Evolutionary conservation across 2,329 filamentous ascomycete species (phyloP).

Genomic region (Rhinocladiella similis): DNA sequence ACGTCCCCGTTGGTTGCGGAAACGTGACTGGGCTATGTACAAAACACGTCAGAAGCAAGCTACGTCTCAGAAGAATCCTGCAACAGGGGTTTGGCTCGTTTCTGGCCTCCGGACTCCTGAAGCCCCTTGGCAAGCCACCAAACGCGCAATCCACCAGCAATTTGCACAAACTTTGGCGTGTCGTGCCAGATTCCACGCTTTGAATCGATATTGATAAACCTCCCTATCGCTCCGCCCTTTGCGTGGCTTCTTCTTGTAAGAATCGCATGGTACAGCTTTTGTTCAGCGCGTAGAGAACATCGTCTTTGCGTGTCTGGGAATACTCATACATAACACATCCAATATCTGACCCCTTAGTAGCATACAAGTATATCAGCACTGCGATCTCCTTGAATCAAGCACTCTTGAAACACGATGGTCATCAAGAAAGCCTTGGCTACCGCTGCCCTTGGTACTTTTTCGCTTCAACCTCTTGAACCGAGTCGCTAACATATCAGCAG

Average conservation of each 20-base stretch:
- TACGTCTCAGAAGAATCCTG: background rate
- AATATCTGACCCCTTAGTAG: background rate
- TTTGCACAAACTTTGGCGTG: constrained; percentile 15
- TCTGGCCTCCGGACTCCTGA: background rate
- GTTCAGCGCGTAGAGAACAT: background rate
- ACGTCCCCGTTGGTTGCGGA: background rate
- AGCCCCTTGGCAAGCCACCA: constrained; percentile 22
- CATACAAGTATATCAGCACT: background rate
- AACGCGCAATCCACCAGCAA: constrained; percentile 17
- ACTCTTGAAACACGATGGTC: constrained; percentile 14
- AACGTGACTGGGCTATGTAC: background rate
- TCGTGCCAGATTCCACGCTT: background rate
- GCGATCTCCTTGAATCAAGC: background rate
- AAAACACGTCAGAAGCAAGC: background rate
- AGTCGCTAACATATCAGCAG: constrained; percentile 36
- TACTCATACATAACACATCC: background rate
- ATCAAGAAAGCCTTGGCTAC: constrained; percentile 16
- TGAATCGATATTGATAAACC: background rate
- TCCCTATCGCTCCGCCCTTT: background rate
- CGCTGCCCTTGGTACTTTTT: constrained; percentile 13
- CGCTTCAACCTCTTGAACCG: background rate
- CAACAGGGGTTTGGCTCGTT: background rate
- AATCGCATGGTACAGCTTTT: background rate
- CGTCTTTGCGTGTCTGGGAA: background rate
- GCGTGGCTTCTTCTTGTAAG: background rate